Conservation (phyloP, 257 asterid species). For the Plectranthus barbatus region DNA sequence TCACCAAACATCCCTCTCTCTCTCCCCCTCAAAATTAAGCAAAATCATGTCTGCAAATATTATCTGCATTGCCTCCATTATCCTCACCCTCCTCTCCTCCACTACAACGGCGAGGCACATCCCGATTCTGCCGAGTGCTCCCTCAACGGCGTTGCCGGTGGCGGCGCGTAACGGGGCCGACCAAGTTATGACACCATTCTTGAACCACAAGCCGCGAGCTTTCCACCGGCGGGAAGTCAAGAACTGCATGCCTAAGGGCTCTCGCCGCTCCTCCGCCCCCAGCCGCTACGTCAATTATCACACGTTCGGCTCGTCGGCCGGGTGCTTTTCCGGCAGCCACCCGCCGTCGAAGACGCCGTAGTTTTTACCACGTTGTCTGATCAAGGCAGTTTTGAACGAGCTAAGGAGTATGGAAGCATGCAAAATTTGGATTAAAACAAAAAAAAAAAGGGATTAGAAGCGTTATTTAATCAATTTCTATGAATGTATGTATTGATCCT, state of each 20-base stretch:
- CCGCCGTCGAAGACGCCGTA: background rate
- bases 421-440: background rate
- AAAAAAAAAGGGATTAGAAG: no score
- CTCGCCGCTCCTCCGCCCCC: constrained; percentile 70
- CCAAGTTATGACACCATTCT: constrained; percentile 27
- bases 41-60: constrained; percentile 11
- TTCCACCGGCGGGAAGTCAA: constrained; percentile 31
- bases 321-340: constrained; percentile 48
- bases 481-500: background rate
- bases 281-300: constrained; percentile 64
- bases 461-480: no score
- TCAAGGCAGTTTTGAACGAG: background rate
- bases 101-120: constrained; percentile 44
- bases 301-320: constrained; percentile 49
- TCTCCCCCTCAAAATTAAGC: background rate
- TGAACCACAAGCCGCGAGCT: constrained; percentile 24
- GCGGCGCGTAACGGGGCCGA: background rate
- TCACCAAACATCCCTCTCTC: constrained; percentile 1
- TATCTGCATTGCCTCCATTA: constrained; percentile 12
- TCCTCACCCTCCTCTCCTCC: constrained; percentile 19
- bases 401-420: background rate
- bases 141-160: constrained; percentile 37
- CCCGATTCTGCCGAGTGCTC: constrained; percentile 45
- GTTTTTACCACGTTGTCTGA: no score
- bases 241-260: constrained; percentile 75